Conservation (phyloP, 345 rosid species). For the Linum tenue region DNA sequence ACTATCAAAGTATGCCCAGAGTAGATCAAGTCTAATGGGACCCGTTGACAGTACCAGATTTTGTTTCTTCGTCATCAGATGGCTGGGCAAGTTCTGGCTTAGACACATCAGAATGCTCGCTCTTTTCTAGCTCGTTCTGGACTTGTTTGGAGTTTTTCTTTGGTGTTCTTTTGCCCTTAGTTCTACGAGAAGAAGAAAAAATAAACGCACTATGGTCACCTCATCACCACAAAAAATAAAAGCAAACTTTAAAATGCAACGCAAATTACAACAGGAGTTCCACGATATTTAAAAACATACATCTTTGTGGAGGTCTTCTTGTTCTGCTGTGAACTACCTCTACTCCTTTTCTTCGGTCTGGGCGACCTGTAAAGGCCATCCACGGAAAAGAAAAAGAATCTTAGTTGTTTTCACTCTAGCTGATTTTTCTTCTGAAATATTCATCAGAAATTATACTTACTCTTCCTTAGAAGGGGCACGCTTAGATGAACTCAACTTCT, state of each 20-base stretch:
- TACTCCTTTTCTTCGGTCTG: constrained; percentile 34
- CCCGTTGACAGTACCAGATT: constrained; percentile 26
- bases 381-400: not conserved
- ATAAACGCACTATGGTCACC: constrained; percentile 4
- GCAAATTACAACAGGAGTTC: constrained; percentile 7
- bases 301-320: constrained; percentile 32
- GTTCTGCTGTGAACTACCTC: constrained; percentile 27
- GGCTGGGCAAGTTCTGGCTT: constrained; percentile 23
- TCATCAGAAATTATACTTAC: constrained; percentile 33
- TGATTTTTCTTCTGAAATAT: not conserved
- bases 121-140: constrained; percentile 28
- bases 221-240: constrained; percentile 3
- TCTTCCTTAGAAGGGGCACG: constrained; percentile 30
- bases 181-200: constrained; percentile 29
- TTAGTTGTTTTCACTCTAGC: constrained; percentile 1
- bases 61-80: constrained; percentile 19
- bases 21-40: too few species aligned
- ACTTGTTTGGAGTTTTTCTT: constrained; percentile 43
- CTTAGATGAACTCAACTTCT: constrained; percentile 50
- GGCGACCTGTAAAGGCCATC: constrained; percentile 38
- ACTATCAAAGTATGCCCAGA: too few species aligned
- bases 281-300: constrained; percentile 32
- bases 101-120: constrained; percentile 39
- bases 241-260: not conserved
- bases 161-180: constrained; percentile 77